Evolutionary conservation across 2,329 filamentous ascomycete genomes (phyloP).

Genomic region (Coniella lustricola): DNA sequence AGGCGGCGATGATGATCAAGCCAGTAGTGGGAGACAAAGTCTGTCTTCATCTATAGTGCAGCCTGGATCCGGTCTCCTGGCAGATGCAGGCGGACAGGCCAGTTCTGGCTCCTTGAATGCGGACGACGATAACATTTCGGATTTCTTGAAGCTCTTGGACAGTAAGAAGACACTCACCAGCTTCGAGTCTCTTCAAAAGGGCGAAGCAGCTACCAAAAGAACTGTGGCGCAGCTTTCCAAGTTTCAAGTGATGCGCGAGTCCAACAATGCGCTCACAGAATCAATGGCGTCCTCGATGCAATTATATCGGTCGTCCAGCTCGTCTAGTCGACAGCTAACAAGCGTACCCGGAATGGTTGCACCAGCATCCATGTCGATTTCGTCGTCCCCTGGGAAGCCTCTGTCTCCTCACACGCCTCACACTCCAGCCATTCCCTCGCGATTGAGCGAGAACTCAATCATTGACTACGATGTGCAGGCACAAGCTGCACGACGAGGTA

Average conservation of each 20-base stretch:
- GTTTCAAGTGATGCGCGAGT: constrained; percentile 84
- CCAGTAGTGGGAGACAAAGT: constrained; percentile 74
- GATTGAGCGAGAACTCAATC: constrained; percentile 87
- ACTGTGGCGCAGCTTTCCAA: constrained; percentile 75
- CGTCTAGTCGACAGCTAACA: constrained; percentile 54
- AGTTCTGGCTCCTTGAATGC: constrained; percentile 61
- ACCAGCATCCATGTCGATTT: constrained; percentile 71
- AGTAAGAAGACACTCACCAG: constrained; percentile 79
- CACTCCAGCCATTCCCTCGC: constrained; percentile 85
- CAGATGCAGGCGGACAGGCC: constrained; percentile 60
- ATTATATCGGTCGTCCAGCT: constrained; percentile 73
- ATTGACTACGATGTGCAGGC: constrained; percentile 51
- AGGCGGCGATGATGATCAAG: constrained; percentile 62
- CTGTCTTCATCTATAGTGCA: constrained; percentile 61
- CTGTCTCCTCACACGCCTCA: constrained; percentile 87
- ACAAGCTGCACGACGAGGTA: constrained; percentile 20
- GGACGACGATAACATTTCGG: constrained; percentile 88
- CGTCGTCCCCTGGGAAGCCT: constrained; percentile 84
- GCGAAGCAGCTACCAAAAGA: constrained; percentile 64
- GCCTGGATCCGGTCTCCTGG: constrained; percentile 73
- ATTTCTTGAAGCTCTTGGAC: constrained; percentile 85
- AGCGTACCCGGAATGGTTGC: constrained; percentile 61
- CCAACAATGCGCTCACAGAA: constrained; percentile 81
- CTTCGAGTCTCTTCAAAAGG: constrained; percentile 61
- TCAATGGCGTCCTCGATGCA: constrained; percentile 88